phyloP scores from a whole-genome alignment of 805 yeast species.

The Lachancea waltii region DNA sequence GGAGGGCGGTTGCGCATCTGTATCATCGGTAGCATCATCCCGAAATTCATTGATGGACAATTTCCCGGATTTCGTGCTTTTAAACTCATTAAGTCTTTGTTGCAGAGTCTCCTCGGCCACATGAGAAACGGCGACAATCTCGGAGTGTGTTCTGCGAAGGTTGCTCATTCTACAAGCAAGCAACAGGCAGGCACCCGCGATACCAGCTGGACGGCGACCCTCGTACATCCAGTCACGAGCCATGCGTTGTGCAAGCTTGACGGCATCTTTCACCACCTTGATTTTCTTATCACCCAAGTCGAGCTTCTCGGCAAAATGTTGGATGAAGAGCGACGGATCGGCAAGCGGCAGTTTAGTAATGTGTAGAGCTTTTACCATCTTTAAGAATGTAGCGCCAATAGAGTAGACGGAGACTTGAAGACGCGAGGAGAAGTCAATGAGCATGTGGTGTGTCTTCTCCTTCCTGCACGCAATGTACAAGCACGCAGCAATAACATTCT shows the following conservation, averaged over 20 bases:
- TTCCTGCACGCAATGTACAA: slow-evolving; percentile 90
- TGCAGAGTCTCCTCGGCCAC: slow-evolving; percentile 93
- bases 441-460: slow-evolving; percentile 87
- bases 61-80: slow-evolving; percentile 63
- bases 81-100: slow-evolving; percentile 82
- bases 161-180: slow-evolving; percentile 97
- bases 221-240: slow-evolving; percentile 91
- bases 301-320: slow-evolving; percentile 84
- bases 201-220: slow-evolving; percentile 97
- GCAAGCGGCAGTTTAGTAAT: slow-evolving; percentile 77
- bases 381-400: slow-evolving; percentile 91
- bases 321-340: slow-evolving; percentile 90
- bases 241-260: slow-evolving; percentile 83
- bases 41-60: slow-evolving; percentile 73
- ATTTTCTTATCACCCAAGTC: slow-evolving; percentile 69
- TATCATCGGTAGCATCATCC: slow-evolving; percentile 31
- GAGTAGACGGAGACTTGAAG: slow-evolving; percentile 88
- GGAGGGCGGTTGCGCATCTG: slow-evolving; percentile 61
- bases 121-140: slow-evolving; percentile 90
- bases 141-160: slow-evolving; percentile 83
- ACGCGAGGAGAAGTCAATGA: slow-evolving; percentile 88
- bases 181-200: slow-evolving; percentile 93
- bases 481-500: slow-evolving; percentile 92
- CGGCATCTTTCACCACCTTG: slow-evolving; percentile 82
- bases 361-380: slow-evolving; percentile 80